Percentiles rank a stretch among this genome's conserved stretches.
Conservation (phyloP, 257 asterid species). For the Gentiana straminea region DNA sequence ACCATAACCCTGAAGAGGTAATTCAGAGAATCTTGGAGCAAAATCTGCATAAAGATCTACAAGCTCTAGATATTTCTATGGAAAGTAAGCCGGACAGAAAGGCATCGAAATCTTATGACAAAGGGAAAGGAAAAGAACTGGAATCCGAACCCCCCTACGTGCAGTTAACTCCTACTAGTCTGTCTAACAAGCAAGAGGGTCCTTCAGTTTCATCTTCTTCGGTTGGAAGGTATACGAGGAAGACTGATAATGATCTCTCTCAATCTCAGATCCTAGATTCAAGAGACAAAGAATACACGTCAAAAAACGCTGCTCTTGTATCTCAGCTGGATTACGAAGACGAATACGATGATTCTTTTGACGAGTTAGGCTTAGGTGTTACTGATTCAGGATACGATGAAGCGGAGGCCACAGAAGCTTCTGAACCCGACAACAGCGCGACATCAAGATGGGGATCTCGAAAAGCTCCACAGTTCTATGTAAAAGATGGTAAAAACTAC, state of each 20-base stretch:
- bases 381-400: constrained; percentile 70
- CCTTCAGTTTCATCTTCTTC: constrained; percentile 44
- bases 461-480: constrained; percentile 70
- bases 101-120: constrained; percentile 34
- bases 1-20: constrained; percentile 82
- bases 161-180: constrained; percentile 12
- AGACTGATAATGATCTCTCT: constrained; percentile 30
- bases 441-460: constrained; percentile 57
- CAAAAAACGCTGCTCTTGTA: constrained; percentile 59
- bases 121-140: constrained; percentile 71
- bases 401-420: constrained; percentile 25
- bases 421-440: constrained; percentile 10
- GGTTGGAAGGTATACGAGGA: constrained; percentile 72
- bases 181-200: constrained; percentile 26
- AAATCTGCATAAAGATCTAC: constrained; percentile 78
- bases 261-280: constrained; percentile 38
- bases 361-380: constrained; percentile 79
- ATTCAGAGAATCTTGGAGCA: constrained; percentile 92
- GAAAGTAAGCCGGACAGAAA: constrained; percentile 48
- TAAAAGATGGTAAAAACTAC: constrained; percentile 93
- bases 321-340: constrained; percentile 90
- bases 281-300: constrained; percentile 33
- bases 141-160: constrained; percentile 18
- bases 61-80: constrained; percentile 44
- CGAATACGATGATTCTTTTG: constrained; percentile 95